Evolutionary conservation across 1,284 basidiomycete species (phyloP), one percentile per base, ranked within the genome.

Genomic region (Erythrobasidium hasegawianum): DNA sequence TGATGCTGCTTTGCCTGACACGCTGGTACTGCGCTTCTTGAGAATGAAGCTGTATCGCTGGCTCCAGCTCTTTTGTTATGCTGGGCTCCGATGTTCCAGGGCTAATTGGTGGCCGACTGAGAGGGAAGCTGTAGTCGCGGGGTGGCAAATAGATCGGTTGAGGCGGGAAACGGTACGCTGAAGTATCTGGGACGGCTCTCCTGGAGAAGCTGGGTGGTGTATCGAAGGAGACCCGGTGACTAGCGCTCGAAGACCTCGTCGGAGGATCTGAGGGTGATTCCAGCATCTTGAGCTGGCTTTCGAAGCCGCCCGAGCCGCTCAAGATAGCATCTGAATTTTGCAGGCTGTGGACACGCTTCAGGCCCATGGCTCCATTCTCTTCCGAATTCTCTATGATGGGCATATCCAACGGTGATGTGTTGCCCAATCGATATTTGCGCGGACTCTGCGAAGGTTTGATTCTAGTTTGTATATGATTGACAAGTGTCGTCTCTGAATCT

Each of bases 291-390:
- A 62, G 59, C 38, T 62, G 59, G 13, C 49, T 39, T 54, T 43
- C 50, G 29, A 62, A 62, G 1, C 59, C 59, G 18, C 14, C 27
- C 2, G 33, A 39, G 39, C 52, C 53, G 27, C 49, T 60, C n/a
- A 60, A 47, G 10, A 60, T 60, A 8, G 26, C 58, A 22, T 43
- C 22, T 14, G 43, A 49, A n/a, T 60, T 27, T 33, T 33, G 33
- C 33, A 33, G 11, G 33, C 33, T 33, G 4, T 33, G 33, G 4
- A 33, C 33, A 11, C 33, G 33, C 49, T 52, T 41, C 22, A 60
- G 43, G 5, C n/a, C 22, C n/a, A 47, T n/a, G 8, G 22, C 22
- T 5, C 45, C 45, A 18, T 7, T 4, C 45, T 47, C 45, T 24
- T 47, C 22, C 45, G 22, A n/a, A 33, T 33, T 33, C 33, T 33